These are phyloP conservation scores for Pisolithus microcarpus DNA, from an alignment of 768 basidiomycete species.

Conservation along the genomic window DNA sequence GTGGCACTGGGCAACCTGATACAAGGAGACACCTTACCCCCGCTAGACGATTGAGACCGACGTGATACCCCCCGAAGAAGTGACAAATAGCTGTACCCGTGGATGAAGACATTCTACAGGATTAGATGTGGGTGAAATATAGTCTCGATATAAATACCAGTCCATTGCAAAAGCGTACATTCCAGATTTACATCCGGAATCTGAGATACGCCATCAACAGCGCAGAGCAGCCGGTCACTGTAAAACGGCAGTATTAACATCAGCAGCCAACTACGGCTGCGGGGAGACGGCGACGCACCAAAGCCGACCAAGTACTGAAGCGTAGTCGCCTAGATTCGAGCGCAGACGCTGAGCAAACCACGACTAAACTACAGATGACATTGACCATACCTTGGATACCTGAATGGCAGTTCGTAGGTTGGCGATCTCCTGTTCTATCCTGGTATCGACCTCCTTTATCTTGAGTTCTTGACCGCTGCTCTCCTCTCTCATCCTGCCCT, in stretches of 20 bases:
- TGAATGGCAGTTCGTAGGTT: slow-evolving; percentile 77
- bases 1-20: slow-evolving; percentile 67
- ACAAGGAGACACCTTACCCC: slow-evolving; percentile 58
- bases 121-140: neutral
- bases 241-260: neutral
- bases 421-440: slow-evolving; percentile 95
- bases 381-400: slow-evolving; percentile 63
- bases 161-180: neutral
- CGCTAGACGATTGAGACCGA: slow-evolving; percentile 43
- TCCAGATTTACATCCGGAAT: slow-evolving; percentile 40
- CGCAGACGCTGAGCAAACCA: neutral
- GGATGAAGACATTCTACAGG: neutral
- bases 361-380: neutral
- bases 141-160: too few relatives aligned
- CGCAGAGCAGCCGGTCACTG: slow-evolving; percentile 82
- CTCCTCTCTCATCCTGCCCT: slow-evolving; percentile 92
- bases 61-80: neutral
- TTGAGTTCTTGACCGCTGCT: slow-evolving; percentile 86
- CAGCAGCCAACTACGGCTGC: slow-evolving; percentile 3
- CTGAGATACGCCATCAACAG: slow-evolving; percentile 83
- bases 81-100: neutral
- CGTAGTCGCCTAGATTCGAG: slow-evolving; percentile 57
- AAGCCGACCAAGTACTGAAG: slow-evolving; percentile 84
- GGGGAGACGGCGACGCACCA: slow-evolving; percentile 40
- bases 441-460: slow-evolving; percentile 95